Evolutionary conservation across 2,329 filamentous ascomycete genomes (phyloP).

Genomic region (Pestalotiopsis sp.): DNA sequence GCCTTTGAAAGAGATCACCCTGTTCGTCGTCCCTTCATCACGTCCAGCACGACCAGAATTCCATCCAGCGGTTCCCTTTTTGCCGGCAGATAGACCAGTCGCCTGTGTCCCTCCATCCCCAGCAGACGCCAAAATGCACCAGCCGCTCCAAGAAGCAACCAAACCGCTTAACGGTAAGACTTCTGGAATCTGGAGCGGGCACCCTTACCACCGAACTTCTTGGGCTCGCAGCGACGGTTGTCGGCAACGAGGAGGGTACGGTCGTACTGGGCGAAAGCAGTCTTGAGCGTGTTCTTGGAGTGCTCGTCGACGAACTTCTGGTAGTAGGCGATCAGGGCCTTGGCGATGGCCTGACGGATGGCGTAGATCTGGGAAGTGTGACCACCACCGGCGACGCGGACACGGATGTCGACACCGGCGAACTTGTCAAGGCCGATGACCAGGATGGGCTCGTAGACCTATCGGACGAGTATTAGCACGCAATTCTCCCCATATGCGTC

Average conservation of each 20-base stretch:
- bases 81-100: slow-evolving; percentile 1
- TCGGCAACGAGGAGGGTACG: slow-evolving; percentile 97
- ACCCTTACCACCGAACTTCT: slow-evolving; percentile 95
- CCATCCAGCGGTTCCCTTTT: slow-evolving; percentile 8
- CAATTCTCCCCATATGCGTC: neutral
- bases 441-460: slow-evolving; percentile 98
- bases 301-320: slow-evolving; percentile 99
- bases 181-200: slow-evolving; percentile 98
- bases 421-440: slow-evolving; percentile 98
- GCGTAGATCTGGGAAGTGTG: slow-evolving; percentile 94
- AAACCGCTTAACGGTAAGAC: slow-evolving; percentile 84
- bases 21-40: slow-evolving; percentile 17
- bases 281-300: slow-evolving; percentile 99
- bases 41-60: slow-evolving; percentile 12
- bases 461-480: slow-evolving; percentile 19
- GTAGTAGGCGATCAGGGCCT: slow-evolving; percentile 98
- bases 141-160: slow-evolving; percentile 19
- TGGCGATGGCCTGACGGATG: slow-evolving; percentile 98
- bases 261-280: slow-evolving; percentile 94
- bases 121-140: slow-evolving; percentile 16
- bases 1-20: slow-evolving; percentile 5
- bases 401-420: slow-evolving; percentile 93
- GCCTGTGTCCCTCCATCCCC: slow-evolving; percentile 9
- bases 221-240: slow-evolving; percentile 98
- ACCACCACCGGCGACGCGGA: slow-evolving; percentile 95